Conservation (phyloP, 2,329 filamentous ascomycete genomes). For the Zymoseptoria passerinii region DNA sequence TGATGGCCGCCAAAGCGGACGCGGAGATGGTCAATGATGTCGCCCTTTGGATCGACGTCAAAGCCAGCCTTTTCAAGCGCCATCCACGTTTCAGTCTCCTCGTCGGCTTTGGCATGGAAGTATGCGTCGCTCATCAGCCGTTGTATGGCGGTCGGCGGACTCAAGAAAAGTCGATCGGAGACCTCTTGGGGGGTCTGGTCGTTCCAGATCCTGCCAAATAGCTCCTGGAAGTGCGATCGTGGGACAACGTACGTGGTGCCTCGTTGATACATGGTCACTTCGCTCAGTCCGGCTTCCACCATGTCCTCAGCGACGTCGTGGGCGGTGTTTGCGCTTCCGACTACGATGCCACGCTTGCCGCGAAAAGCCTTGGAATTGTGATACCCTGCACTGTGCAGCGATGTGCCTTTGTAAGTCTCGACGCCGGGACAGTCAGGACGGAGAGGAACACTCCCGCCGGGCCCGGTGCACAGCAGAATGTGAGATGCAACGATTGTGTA, state of each 20-base stretch:
- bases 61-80: constrained; percentile 38
- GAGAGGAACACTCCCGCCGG: constrained; percentile 22
- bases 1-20: constrained; percentile 42
- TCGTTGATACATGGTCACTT: constrained; percentile 41
- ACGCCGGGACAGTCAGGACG: constrained; percentile 17
- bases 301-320: constrained; percentile 45
- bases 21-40: constrained; percentile 33
- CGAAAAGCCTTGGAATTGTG: constrained; percentile 27
- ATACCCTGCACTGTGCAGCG: constrained; percentile 32
- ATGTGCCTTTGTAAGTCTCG: constrained; percentile 31
- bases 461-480: constrained; percentile 30
- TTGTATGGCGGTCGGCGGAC: constrained; percentile 24
- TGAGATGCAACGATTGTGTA: constrained; percentile 17
- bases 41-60: constrained; percentile 31
- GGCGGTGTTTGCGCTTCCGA: constrained; percentile 43
- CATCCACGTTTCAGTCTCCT: constrained; percentile 33
- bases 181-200: constrained; percentile 9
- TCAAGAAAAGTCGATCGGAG: constrained; percentile 18
- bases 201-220: constrained; percentile 19
- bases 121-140: constrained; percentile 27
- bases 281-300: constrained; percentile 31
- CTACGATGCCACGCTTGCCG: constrained; percentile 38
- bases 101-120: constrained; percentile 23
- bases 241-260: constrained; percentile 35
- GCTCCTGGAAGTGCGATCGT: constrained; percentile 6